These are phyloP conservation scores for Coriaria nepalensis DNA, from an alignment of 306 rosid genomes.

Conservation along the genomic window DNA sequence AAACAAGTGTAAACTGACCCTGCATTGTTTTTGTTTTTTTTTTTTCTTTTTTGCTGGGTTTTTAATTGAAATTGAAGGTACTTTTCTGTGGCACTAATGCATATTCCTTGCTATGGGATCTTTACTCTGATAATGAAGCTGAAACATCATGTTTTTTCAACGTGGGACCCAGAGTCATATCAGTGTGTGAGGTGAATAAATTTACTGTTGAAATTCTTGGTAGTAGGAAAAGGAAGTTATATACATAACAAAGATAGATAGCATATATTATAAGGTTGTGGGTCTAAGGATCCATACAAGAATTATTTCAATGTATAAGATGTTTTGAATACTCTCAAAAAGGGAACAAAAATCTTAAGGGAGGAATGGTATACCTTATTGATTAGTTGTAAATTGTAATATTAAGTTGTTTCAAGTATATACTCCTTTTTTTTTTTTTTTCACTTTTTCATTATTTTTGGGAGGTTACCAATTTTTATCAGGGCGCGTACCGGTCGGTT, in stretches of 20 bases:
- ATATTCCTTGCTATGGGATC: slow-evolving; percentile 86
- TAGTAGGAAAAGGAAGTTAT: not conserved
- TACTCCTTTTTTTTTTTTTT: too few species aligned
- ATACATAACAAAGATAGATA: not conserved
- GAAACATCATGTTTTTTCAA: slow-evolving; percentile 54
- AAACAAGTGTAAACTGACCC: not conserved
- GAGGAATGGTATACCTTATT: too few species aligned
- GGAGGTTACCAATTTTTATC: too few species aligned
- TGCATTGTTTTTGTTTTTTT: slow-evolving; percentile 16
- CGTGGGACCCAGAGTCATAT: slow-evolving; percentile 47
- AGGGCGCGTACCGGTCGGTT: too few species aligned
- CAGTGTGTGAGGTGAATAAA: slow-evolving; percentile 33
- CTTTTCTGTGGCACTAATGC: slow-evolving; percentile 68
- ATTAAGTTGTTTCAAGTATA: too few species aligned
- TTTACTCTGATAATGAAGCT: slow-evolving; percentile 64
- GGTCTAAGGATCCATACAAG: too few species aligned
- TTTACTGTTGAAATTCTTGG: slow-evolving; percentile 10
- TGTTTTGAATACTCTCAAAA: too few species aligned
- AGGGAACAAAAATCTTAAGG: too few species aligned
- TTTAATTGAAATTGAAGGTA: slow-evolving; percentile 43
- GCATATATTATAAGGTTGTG: slow-evolving; percentile 5
- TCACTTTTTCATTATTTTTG: too few species aligned
- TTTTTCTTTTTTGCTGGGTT: too few species aligned
- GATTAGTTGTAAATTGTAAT: too few species aligned
- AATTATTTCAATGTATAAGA: too few species aligned